Base-by-base conservation (phyloP, 1,284 basidiomycete genomes). In the Naganishia albida region DNA sequence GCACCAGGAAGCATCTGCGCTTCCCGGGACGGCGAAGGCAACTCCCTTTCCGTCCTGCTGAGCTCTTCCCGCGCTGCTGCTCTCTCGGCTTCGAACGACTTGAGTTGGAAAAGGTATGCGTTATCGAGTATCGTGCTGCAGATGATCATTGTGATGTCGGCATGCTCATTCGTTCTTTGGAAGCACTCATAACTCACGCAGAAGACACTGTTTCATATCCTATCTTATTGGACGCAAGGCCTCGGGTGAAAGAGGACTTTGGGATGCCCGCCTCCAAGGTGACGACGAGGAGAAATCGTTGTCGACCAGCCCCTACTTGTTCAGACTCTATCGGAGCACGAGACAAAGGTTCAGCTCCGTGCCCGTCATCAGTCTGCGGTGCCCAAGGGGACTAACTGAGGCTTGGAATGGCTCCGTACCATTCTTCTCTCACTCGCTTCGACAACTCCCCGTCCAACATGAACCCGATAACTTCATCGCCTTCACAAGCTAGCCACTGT, bases 401-500 rank as follows among this genome's bases (percentile, higher is more conserved):
- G 46, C 57, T 50, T 10, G 57, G 20, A 40, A 50, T 40, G 3
- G 38, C 46, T 3, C n/a, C 3, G 10, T 60, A 50, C 57, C 57
- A 60, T 25, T 60, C 57, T 26, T 48, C 26, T 34, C 57, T 60
- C 15, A 39, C 15, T 38, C 44, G 30, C 16, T 50, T 18, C 25
- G n/a, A 20, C 8, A 40, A 34, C 12, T 12, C 3, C 7, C 46
- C 30, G 18, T 60, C 46, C 7, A 60, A 18, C 38, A 60, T 60
- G 3, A 60, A n/a, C 18, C 34, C 57, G 34, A 34, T 25, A 16
- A 60, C 57, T 34, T 44, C 30, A 40, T 46, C 20, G 16, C 23
- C 43, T n/a, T 60, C 40, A 12, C 23, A 49, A 25, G 38, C 57
- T 16, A 60, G 13, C 46, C 46, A 49, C 57, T 60, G 20, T 8